Percentiles rank a stretch among this genome's conserved stretches.
Evolutionary conservation across 1,139 yeast species (phyloP).

Genomic region (Yamadazyma diospyri): DNA sequence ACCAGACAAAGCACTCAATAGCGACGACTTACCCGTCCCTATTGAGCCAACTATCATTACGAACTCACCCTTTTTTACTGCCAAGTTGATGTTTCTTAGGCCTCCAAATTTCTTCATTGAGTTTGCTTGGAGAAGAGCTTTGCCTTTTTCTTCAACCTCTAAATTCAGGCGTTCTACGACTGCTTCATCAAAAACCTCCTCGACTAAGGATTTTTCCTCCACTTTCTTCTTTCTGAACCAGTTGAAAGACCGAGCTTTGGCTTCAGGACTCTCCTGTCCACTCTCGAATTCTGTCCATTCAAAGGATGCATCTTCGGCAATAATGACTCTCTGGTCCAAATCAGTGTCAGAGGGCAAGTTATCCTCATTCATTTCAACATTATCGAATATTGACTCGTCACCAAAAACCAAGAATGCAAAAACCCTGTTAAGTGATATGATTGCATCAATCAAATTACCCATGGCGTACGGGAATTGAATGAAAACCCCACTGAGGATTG

Average conservation of each 20-base stretch:
- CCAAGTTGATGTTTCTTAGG: conserved; percentile 17
- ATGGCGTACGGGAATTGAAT: conserved; percentile 70
- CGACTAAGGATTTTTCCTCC: conserved; percentile 13
- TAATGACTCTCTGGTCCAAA: conserved; percentile 11
- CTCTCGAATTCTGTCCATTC: conserved; percentile 39
- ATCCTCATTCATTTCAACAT: conserved; percentile 30
- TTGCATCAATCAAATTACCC: conserved; percentile 64
- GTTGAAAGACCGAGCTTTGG: conserved; percentile 12
- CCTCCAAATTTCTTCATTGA: conserved; percentile 5
- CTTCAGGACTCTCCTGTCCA: conserved; percentile 12
- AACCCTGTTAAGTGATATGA: conserved; percentile 58
- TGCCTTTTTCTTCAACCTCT: no score
- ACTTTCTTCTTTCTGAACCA: conserved; percentile 7
- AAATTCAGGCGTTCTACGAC: conserved; percentile 3
- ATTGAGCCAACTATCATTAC: conserved; percentile 67
- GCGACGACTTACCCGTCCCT: conserved; percentile 70
- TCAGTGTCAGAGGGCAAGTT: conserved; percentile 20
- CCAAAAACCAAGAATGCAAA: conserved; percentile 44
- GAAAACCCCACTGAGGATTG: conserved; percentile 43
- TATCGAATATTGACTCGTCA: conserved; percentile 20
- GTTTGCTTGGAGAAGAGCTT: no score
- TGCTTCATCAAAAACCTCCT: no score
- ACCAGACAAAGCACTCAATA: conserved; percentile 61
- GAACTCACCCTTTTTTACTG: conserved; percentile 48
- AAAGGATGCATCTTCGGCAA: conserved; percentile 27